Percentiles rank a stretch among this genome's conserved stretches.
Evolutionary conservation across 176 grass and related monocot genomes (phyloP).

Genomic region (Ensete ventricosum): DNA sequence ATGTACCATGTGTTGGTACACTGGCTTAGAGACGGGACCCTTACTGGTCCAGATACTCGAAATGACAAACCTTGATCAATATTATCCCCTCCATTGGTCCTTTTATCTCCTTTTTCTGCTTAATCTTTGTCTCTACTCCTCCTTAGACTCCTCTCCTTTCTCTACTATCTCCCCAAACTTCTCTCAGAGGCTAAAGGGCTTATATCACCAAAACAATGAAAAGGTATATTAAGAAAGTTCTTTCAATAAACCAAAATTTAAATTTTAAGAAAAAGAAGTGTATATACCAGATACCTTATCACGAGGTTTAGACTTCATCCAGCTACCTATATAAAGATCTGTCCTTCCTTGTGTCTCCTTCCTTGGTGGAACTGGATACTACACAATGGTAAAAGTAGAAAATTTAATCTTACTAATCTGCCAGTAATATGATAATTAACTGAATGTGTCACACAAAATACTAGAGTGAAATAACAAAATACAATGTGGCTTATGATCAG

Average conservation of each 20-base stretch:
- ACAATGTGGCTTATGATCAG: no score
- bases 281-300: constrained; percentile 47
- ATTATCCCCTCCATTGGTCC: no score
- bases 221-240: not conserved
- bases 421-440: not conserved
- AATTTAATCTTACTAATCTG: not conserved
- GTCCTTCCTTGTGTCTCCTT: constrained; percentile 85
- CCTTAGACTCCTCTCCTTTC: no score
- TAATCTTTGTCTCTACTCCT: no score
- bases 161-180: no score
- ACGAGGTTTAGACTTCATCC: constrained; percentile 75
- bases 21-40: no score
- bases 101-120: no score
- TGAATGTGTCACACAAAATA: not conserved
- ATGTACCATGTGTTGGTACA: no score
- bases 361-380: constrained; percentile 62
- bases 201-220: no score
- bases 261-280: not conserved
- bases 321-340: constrained; percentile 68
- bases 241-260: not conserved
- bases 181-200: no score
- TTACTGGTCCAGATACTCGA: no score
- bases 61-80: no score
- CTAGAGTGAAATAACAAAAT: not conserved
- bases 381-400: constrained; percentile 1